A percentile compares a stretch with the other conserved stretches of the same genome.
Conservation (phyloP, 2,329 filamentous ascomycete species). For the Pseudonectria foliicola region DNA sequence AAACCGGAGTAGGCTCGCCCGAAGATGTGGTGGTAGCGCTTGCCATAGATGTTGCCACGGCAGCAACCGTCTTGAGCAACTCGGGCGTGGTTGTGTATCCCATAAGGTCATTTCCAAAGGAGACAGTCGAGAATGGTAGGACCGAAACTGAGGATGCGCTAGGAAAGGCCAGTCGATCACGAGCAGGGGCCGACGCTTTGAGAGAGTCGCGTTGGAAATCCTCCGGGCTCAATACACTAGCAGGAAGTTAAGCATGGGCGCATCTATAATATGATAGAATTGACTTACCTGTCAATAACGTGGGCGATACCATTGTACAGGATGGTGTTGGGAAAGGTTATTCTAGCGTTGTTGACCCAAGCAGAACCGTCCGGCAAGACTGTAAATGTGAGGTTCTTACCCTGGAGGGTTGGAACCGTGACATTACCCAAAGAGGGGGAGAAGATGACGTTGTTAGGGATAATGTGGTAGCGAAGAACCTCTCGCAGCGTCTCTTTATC, state of each 20-base stretch:
- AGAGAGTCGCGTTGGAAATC: slow-evolving; percentile 19
- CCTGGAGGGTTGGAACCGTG: slow-evolving; percentile 17
- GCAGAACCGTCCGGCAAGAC: slow-evolving; percentile 22
- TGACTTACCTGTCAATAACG: slow-evolving; percentile 22
- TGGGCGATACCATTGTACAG: slow-evolving; percentile 27
- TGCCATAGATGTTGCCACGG: slow-evolving; percentile 6
- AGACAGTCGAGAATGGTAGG: slow-evolving; percentile 20
- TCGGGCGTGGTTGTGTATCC: slow-evolving; percentile 20
- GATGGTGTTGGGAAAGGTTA: slow-evolving; percentile 24
- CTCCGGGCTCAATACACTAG: slow-evolving; percentile 21
- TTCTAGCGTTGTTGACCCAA: slow-evolving; percentile 26
- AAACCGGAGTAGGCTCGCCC: too few relatives aligned
- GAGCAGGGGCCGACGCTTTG: slow-evolving; percentile 13
- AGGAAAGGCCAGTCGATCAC: slow-evolving; percentile 21
- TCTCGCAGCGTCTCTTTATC: slow-evolving; percentile 18
- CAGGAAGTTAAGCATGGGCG: neutral
- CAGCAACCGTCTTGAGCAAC: slow-evolving; percentile 20
- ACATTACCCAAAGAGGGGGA: slow-evolving; percentile 21
- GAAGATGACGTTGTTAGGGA: slow-evolving; percentile 23
- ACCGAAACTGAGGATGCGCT: slow-evolving; percentile 16
- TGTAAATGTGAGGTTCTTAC: slow-evolving; percentile 20
- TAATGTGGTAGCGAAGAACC: slow-evolving; percentile 25
- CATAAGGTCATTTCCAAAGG: slow-evolving; percentile 14
- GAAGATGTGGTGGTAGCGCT: too few relatives aligned
- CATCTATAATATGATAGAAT: fast-evolving